Base-by-base conservation (phyloP, 371 early-diverging fungal species). In the Syncephalastrum sp. region DNA sequence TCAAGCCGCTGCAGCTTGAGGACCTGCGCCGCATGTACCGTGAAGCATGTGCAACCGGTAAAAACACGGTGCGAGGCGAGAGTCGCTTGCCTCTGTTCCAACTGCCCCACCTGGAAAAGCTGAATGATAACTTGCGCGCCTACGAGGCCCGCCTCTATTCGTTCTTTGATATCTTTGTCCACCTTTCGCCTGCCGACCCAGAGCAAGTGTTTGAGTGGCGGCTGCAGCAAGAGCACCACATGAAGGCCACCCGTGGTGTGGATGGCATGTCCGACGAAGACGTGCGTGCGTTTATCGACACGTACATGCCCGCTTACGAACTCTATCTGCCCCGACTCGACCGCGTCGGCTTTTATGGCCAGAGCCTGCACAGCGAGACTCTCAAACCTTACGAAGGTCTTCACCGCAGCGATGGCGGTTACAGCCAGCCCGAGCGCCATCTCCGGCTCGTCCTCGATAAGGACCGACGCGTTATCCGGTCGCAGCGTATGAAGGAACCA, bases 261-360 rank as follows among this genome's bases (percentile, higher is more conserved):
- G 47, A 62, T 0, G 87, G 85, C 0, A 65, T 96, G 74, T 82
- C 81, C 2, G 82, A 86, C 44, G 81, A 81, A 21, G 83, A 88
- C 63, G 90, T 96, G 10, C 61, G 73, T 2, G 83, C 82, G 19
- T 96, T 97, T 85, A 91, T 97, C 3, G 81, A 89, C 24, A 80
- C 92, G 38, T 97, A 92, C 63, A 90, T 96, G 91, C 96, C 96
- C 1, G 84, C 86, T 3, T 96, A 97, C 66, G 84, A 87, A 53
- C 70, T 94, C 47, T 90, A 89, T 56, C 62, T 90, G 48, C 85
- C 84, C 5, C 54, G 75, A 12, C 63, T 90, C 38, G 61, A 74
- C 43, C 53, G 64, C 12, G 72, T 79, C 45, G 83, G 83, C 4
- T 77, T 88, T 54, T 87, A 80, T 65, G 70, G 68, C 7, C 55